phyloP scores from a whole-genome alignment of 257 asterid species.

The Jacaranda copaia region DNA sequence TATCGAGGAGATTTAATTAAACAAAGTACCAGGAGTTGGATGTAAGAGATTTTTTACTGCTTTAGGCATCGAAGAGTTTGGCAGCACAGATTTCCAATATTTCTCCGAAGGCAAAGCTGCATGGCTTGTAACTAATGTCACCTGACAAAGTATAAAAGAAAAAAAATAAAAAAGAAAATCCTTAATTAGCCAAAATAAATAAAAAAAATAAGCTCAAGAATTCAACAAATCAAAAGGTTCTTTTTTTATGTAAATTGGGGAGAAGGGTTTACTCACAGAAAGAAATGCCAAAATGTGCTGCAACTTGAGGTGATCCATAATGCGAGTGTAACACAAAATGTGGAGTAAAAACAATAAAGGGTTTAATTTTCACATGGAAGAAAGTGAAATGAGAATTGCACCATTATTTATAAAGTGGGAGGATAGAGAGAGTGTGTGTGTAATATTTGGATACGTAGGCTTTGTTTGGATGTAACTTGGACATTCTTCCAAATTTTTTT shows the following conservation, averaged over 20 bases:
- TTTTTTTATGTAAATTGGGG: too few species aligned
- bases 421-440: background rate
- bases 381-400: background rate
- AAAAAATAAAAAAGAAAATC: background rate
- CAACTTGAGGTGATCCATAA: constrained; percentile 60
- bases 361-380: background rate
- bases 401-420: constrained; percentile 43
- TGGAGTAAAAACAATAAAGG: background rate
- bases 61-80: constrained; percentile 79
- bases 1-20: background rate
- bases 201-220: background rate
- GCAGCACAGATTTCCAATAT: constrained; percentile 77
- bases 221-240: too few species aligned
- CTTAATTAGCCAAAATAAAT: background rate
- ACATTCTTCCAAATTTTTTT: too few species aligned
- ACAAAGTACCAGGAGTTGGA: constrained; percentile 30
- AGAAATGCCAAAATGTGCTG: constrained; percentile 55
- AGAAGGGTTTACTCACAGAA: constrained; percentile 56
- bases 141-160: constrained; percentile 42
- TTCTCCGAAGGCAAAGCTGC: constrained; percentile 64
- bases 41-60: constrained; percentile 63
- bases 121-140: constrained; percentile 58
- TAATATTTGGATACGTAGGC: background rate
- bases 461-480: too few species aligned
- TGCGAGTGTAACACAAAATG: background rate